Evolutionary conservation across 768 basidiomycete genomes (phyloP), one percentile per base, ranked within the genome.

Genomic region (Rhodotorula graminis): DNA sequence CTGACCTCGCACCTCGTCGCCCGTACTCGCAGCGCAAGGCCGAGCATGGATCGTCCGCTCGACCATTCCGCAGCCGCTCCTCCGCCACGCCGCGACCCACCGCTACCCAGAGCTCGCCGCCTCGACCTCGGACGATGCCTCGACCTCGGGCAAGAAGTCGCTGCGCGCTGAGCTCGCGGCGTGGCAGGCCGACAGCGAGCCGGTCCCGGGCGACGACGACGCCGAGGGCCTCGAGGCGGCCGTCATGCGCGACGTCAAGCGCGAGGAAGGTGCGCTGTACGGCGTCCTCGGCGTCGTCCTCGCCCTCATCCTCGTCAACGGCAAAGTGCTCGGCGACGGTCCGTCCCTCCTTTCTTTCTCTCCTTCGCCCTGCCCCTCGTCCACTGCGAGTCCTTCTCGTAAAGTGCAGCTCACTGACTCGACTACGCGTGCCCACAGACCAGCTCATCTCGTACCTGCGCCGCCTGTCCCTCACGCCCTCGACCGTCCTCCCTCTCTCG

Each of bases 1-100:
- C n/a, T n/a, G n/a, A n/a, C n/a, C n/a, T n/a, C n/a, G n/a, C n/a
- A n/a, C n/a, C n/a, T n/a, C n/a, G n/a, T n/a, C n/a, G n/a, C n/a
- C n/a, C n/a, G n/a, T n/a, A n/a, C 53, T 12, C 14, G 58, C 86
- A 11, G 78, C 84, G 5, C 87, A 89, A 2, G 87, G 90, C 2
- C 92, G 91, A 78, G 87, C 87, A 12, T 98, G 90, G 79, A 90
- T 94, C 57, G 83, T 96, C 27, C 89, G 93, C 59, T 93, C 92
- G 2, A 82, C 80, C 2, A 84, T 96, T 25, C 82, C 91, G 66
- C 80, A 86, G 0, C 73, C 80, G 12, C 55, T 73, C 21, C 23
- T 73, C 3, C 69, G 64, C 7, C 37, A 52, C 18, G 33, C 71
- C 33, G 55, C 64, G 2, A 55, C 66, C 19, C 31, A 33, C 33